Base-by-base conservation (phyloP, 179 eudicot genomes). In the Silene coronaria region DNA sequence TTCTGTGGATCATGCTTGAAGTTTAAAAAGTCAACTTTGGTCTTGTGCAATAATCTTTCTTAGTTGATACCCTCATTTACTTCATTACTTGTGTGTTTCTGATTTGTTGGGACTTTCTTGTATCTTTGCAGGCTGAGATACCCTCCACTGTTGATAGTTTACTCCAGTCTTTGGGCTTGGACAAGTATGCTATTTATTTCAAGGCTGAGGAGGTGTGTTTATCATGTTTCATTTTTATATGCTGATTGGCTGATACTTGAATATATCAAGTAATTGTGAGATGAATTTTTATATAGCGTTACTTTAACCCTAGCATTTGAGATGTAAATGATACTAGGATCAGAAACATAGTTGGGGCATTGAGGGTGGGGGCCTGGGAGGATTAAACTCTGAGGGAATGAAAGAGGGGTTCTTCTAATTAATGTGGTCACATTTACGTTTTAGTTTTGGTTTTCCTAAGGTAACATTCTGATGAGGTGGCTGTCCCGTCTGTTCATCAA, bases 161-260 rank as follows among this genome's bases (percentile, higher is more conserved):
- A 65, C 83, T 93, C 87, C 88, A 76, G 26, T 84, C 91, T n/a
- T 78, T 93, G 83, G 93, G 89, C 67, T 84, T 93, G 84, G 97
- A 89, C 6, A 90, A 88, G 74, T 93, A 84, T 75, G 67, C 81
- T 46, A 88, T 90, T 42, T 46, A 34, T 80, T 91, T 93, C 85
- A 91, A 90, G 85, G 92, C 89, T 38, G 98, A 93, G 81, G 97
- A 91, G 85, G 98, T 91, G 84, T 13, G 87, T 78, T 55, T 72
- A n/a, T 38, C 46, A 21, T 57, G 34, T 48, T 59, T 42, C 48
- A 42, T 9, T 38, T 8, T 11, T 0, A 17, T 14, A 23, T 65
- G 42, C 28, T 66, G 7, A 59, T 60, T 23, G 22, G 48, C 61
- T 32, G 26, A 24, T 73, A 28, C 71, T 53, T 69, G 51, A 77